These are phyloP conservation scores for Termitomyces sp. DNA, from an alignment of 768 basidiomycete species.

Conservation along the genomic window DNA sequence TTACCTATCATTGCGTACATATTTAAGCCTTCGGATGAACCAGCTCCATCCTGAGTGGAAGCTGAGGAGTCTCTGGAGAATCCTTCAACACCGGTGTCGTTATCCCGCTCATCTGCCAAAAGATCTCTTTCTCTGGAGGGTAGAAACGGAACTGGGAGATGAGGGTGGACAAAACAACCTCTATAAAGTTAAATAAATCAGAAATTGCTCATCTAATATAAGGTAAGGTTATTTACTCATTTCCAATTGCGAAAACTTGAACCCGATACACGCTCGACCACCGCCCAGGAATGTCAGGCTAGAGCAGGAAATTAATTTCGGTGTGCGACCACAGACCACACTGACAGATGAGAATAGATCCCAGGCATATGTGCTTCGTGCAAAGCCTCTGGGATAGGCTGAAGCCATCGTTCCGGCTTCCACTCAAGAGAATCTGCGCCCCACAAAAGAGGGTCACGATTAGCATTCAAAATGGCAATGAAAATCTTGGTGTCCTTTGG, in stretches of 20 bases:
- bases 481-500: not conserved
- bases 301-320: not conserved
- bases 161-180: constrained; percentile 1
- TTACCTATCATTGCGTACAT: no score
- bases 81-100: not conserved
- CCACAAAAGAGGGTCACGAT: constrained; percentile 1
- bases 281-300: not conserved
- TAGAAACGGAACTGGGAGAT: not conserved
- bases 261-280: not conserved
- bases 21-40: not conserved
- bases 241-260: constrained; percentile 1
- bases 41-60: not conserved
- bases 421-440: not conserved
- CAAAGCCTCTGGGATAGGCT: not conserved
- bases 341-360: constrained; percentile 1
- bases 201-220: not conserved
- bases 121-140: not conserved
- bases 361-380: constrained; percentile 1
- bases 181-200: not conserved
- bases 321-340: not conserved
- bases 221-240: not conserved
- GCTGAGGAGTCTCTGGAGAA: not conserved
- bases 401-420: constrained; percentile 1
- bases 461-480: not conserved
- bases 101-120: not conserved